These are phyloP conservation scores for Silene conica DNA, from an alignment of 148 eudicot genomes.

Conservation along the genomic window DNA sequence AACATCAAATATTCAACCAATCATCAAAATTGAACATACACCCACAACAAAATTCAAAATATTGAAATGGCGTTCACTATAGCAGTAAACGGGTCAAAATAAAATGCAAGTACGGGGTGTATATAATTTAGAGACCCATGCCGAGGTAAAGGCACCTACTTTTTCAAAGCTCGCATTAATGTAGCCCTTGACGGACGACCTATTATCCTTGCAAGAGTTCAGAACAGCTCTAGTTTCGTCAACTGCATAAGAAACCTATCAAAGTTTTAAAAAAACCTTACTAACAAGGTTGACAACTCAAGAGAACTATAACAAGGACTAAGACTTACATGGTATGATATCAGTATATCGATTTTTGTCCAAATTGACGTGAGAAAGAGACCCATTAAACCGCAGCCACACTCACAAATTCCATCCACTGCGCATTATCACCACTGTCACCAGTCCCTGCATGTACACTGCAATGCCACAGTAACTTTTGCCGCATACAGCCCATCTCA, in stretches of 20 bases:
- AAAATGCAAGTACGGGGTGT: background rate
- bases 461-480: no score
- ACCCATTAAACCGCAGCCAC: no score
- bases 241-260: conserved; percentile 38
- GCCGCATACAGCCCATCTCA: no score
- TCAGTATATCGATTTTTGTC: conserved; percentile 84
- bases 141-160: conserved; percentile 33
- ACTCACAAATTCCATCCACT: no score
- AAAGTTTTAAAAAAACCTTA: no score
- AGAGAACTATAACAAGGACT: background rate
- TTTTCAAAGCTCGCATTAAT: conserved; percentile 80
- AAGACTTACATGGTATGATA: conserved; percentile 72
- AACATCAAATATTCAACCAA: background rate
- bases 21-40: background rate
- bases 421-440: no score
- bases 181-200: conserved; percentile 73
- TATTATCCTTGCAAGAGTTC: conserved; percentile 68
- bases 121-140: background rate
- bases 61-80: no score
- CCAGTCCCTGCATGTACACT: no score
- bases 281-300: background rate
- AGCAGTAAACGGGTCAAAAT: background rate
- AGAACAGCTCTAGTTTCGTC: conserved; percentile 75
- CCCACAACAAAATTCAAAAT: background rate
- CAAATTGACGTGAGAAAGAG: conserved; percentile 51